phyloP scores from a whole-genome alignment of 2,329 filamentous ascomycete species.

The Epichloe baconii region DNA sequence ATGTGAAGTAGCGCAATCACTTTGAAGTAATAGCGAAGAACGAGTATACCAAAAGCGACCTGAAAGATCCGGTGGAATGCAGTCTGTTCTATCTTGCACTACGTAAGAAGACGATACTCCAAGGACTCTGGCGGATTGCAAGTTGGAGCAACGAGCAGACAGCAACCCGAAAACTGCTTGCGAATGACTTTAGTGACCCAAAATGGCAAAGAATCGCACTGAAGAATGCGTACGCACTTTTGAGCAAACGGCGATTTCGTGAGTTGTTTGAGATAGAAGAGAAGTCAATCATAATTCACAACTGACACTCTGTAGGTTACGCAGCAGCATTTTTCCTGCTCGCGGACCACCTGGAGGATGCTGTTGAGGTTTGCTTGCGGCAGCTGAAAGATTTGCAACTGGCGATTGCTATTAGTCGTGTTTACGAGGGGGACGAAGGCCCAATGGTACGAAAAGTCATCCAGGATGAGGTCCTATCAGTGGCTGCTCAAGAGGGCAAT shows the following conservation, averaged over 20 bases:
- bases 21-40: conserved; percentile 87
- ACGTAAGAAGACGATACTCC: conserved; percentile 76
- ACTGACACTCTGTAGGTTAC: conserved; percentile 47
- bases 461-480: conserved; percentile 62
- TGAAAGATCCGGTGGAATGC: conserved; percentile 84
- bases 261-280: conserved; percentile 1
- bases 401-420: conserved; percentile 73
- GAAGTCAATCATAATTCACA: neutral
- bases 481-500: conserved; percentile 71
- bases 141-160: conserved; percentile 76
- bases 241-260: conserved; percentile 83
- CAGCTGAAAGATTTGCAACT: conserved; percentile 83
- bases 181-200: conserved; percentile 81
- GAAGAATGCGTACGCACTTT: conserved; percentile 91
- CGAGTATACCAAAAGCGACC: conserved; percentile 78
- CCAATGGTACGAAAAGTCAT: conserved; percentile 61
- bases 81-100: conserved; percentile 85
- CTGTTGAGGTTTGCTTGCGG: conserved; percentile 72
- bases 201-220: conserved; percentile 81
- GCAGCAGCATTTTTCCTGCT: conserved; percentile 92
- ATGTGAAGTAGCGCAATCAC: conserved; percentile 36
- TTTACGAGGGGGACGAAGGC: conserved; percentile 72
- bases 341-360: conserved; percentile 72
- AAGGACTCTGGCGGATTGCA: conserved; percentile 92
- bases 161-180: conserved; percentile 64